Conservation (phyloP, 2,329 filamentous ascomycete genomes). For the Colletotrichum sp. region DNA sequence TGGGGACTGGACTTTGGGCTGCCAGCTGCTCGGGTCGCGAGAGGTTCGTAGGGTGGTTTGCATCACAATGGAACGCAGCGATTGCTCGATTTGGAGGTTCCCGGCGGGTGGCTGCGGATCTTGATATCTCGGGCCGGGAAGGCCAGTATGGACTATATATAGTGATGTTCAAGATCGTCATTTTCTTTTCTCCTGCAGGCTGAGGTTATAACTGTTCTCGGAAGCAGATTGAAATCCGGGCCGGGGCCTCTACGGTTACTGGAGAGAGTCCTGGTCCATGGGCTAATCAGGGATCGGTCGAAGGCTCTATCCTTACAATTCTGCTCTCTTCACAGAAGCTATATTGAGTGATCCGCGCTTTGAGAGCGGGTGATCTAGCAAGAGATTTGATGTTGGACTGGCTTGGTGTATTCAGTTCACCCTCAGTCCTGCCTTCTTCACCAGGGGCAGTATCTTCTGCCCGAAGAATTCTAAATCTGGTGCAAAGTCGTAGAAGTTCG, state of each 20-base stretch:
- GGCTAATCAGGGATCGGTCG: neutral
- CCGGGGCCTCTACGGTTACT: accelerated
- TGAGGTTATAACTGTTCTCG: neutral
- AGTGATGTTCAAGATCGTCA: neutral
- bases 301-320: accelerated
- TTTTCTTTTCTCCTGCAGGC: neutral
- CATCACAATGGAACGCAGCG: accelerated
- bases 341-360: neutral
- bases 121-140: neutral
- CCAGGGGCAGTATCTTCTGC: neutral
- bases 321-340: neutral
- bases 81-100: neutral
- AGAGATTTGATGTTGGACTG: neutral
- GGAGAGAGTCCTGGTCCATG: neutral
- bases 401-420: neutral
- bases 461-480: neutral
- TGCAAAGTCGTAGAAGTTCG: slow-evolving; percentile 6
- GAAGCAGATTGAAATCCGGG: accelerated
- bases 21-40: neutral
- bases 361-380: neutral
- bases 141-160: neutral
- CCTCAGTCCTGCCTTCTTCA: neutral
- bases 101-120: neutral
- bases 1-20: accelerated
- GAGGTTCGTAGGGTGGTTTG: accelerated